Evolutionary conservation across 805 yeast species (phyloP), one percentile per base, ranked within the genome.

Genomic region (Metschnikowia vanudenii): DNA sequence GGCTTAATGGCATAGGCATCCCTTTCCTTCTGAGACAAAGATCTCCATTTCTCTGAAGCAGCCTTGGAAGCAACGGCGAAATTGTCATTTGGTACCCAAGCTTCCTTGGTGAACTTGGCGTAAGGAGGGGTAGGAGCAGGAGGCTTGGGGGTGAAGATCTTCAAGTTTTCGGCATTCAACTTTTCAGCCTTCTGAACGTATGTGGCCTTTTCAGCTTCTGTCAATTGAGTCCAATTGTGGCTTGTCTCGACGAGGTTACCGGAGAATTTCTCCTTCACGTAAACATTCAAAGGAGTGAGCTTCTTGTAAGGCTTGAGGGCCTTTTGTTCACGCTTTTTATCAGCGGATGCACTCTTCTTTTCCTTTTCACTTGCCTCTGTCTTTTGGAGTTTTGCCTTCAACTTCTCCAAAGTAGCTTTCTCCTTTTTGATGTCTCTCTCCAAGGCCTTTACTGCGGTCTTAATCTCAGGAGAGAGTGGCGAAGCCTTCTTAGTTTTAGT

Each of bases 101-200:
- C 58, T 32, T 63, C 58, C 50, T 64, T 57, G 29, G 69, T 54
- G 44, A 53, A 71, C 13, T 50, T 43, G 16, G 73, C 68, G 56
- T 60, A 71, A 11, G 62, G 61, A 37, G 43, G 48, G 3, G 61
- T 51, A 6, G 74, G 73, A 5, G 56, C 49, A 42, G 62, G 62
- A 30, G 76, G 76, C 53, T 63, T 64, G 1, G 69, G 68, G 2
- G 60, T 54, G 53, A 53, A 68, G 20, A 55, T 47, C 43, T 59
- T 47, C 26, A 51, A 42, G 37, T 53, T 53, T 33, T 61, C 61
- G 11, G 55, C 65, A 47, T 68, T 67, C 52, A 54, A 49, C 37
- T 54, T 59, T n/a, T 57, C 58, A n/a, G 69, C 71, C 44, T 58
- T 54, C 2, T 41, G 50, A 16, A 49, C 44, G 49, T 43, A 68